Percentiles rank a stretch among this genome's conserved stretches.
Evolutionary conservation across 2,329 filamentous ascomycete species (phyloP).

Genomic region (Coniochaeta pulveracea): DNA sequence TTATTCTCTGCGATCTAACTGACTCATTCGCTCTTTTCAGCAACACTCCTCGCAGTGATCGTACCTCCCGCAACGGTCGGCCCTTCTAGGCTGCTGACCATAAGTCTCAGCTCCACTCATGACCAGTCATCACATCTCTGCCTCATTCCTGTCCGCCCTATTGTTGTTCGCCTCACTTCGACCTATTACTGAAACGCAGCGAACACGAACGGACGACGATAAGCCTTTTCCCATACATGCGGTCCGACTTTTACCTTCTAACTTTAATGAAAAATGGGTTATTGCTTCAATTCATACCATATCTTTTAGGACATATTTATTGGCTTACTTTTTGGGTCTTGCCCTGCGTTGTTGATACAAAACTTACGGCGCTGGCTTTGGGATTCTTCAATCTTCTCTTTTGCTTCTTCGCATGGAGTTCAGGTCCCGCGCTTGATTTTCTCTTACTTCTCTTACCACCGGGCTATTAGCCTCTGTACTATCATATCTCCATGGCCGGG

Average conservation of each 20-base stretch:
- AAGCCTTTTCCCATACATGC: background rate
- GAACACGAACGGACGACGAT: background rate
- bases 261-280: slow-evolving; percentile 2
- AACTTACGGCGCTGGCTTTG: background rate
- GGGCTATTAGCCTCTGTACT: background rate
- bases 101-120: slow-evolving; percentile 5
- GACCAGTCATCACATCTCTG: slow-evolving; percentile 6
- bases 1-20: slow-evolving; percentile 2
- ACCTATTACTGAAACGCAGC: background rate
- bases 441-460: slow-evolving; percentile 3
- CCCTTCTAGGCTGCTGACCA: slow-evolving; percentile 17
- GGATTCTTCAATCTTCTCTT: background rate
- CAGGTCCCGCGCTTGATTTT: background rate
- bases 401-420: too few relatives aligned
- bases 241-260: background rate
- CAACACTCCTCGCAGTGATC: slow-evolving; percentile 23
- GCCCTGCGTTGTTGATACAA: background rate
- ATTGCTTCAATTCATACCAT: slow-evolving; percentile 4
- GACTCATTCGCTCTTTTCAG: slow-evolving; percentile 5
- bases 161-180: slow-evolving; percentile 5
- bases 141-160: background rate
- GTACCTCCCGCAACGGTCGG: slow-evolving; percentile 35
- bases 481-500: background rate
- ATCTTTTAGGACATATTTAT: slow-evolving; percentile 1
- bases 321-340: background rate